Evolutionary conservation across 176 grass and related monocot species (phyloP).

Genomic region (Zoysia pacifica): DNA sequence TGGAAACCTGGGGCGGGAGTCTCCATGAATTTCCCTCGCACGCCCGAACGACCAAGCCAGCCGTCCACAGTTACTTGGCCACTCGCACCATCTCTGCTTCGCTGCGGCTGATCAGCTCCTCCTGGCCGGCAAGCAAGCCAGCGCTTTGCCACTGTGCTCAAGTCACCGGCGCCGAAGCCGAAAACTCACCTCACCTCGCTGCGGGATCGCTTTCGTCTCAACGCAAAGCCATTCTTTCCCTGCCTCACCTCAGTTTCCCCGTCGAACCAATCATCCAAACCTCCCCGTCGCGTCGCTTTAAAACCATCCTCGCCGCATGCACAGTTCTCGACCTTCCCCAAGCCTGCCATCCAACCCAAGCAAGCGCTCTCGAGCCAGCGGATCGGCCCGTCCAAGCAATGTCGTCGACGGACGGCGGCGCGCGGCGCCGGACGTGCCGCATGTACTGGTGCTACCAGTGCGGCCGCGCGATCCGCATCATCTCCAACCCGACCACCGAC

Average conservation of each 20-base stretch:
- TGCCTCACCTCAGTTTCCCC: background rate
- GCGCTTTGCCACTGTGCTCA: slow-evolving; percentile 42
- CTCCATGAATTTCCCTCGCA: background rate
- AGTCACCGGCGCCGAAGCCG: slow-evolving; percentile 36
- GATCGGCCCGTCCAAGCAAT: background rate
- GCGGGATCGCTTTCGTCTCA: slow-evolving; percentile 74
- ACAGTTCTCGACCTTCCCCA: background rate
- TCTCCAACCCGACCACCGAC: slow-evolving; percentile 73
- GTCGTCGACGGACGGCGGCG: slow-evolving; percentile 28
- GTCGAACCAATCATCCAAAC: slow-evolving; percentile 9
- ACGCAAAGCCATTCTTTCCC: slow-evolving; percentile 74
- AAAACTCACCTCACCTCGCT: background rate
- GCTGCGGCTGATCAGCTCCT: background rate
- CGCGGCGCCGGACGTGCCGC: slow-evolving; percentile 67
- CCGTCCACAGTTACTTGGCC: slow-evolving; percentile 19
- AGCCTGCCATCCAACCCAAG: background rate
- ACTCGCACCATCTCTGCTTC: slow-evolving; percentile 27
- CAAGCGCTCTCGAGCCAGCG: background rate
- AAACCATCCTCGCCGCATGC: slow-evolving; percentile 35
- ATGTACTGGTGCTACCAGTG: slow-evolving; percentile 93
- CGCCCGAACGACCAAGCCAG: background rate
- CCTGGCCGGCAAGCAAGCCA: slow-evolving; percentile 49
- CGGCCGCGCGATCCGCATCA: slow-evolving; percentile 79
- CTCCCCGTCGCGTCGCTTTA: background rate
- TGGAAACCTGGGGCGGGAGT: too few species aligned